phyloP scores from a whole-genome alignment of 1,284 basidiomycete genomes.

The Sporisorium iseilematis-ciliati region DNA sequence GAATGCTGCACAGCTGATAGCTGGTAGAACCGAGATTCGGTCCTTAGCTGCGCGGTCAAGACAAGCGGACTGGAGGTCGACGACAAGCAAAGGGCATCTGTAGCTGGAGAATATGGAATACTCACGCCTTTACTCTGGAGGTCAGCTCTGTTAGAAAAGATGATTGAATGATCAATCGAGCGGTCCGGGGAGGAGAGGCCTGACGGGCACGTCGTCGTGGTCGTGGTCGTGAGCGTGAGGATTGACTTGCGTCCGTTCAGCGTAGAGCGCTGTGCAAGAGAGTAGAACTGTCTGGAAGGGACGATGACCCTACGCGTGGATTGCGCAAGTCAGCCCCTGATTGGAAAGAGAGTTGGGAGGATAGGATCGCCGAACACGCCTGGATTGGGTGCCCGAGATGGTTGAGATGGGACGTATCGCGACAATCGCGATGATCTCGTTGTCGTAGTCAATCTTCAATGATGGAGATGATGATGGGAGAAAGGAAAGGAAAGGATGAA shows the following conservation, averaged over 20 bases:
- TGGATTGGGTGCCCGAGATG: conserved; percentile 62
- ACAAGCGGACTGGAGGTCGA: neutral
- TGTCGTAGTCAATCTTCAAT: conserved; percentile 25
- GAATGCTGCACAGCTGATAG: conserved; percentile 5
- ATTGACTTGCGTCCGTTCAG: conserved; percentile 29
- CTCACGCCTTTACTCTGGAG: conserved; percentile 51
- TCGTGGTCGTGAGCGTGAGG: conserved; percentile 15
- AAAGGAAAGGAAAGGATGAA: conserved; percentile 5
- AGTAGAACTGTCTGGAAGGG: conserved; percentile 2
- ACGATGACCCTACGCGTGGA: conserved; percentile 54
- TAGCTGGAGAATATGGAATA: conserved; percentile 14
- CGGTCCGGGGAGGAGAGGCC: conserved; percentile 40
- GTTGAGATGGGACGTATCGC: conserved; percentile 45
- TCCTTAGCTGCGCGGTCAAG: conserved; percentile 4
- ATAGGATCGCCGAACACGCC: conserved; percentile 54
- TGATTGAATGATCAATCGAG: conserved; percentile 58
- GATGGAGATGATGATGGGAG: conserved; percentile 20
- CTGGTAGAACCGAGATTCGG: conserved; percentile 1
- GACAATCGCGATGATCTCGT: conserved; percentile 49
- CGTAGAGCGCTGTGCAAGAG: conserved; percentile 40
- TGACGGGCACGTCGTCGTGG: conserved; percentile 18
- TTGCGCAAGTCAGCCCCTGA: conserved; percentile 42
- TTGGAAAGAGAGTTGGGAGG: conserved; percentile 3
- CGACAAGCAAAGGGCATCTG: neutral
- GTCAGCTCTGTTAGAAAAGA: conserved; percentile 38